Base-by-base conservation (phyloP, 2,329 filamentous ascomycete species). In the Nannizziopsis arthrosporioides region DNA sequence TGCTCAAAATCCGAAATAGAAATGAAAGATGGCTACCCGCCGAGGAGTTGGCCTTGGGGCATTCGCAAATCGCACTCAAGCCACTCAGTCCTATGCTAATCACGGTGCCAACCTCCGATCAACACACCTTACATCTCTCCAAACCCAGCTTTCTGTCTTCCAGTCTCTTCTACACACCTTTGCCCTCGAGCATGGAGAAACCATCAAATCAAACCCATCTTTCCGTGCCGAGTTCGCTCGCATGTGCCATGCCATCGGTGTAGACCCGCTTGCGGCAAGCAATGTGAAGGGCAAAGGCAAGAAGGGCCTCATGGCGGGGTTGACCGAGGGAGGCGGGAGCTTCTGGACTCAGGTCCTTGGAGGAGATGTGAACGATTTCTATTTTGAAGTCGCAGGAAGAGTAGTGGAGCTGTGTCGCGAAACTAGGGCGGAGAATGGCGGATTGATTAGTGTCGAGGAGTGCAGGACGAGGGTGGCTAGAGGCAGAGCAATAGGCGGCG, bases 141-240 rank as follows among this genome's bases (percentile, higher is more conserved):
- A 87, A 60, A 94, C 88, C 34, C 92, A 98, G 64, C 83, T 98
- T 53, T 83, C 88, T 55, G 89, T 96, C 61, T 98, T 98, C 75
- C 88, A 94, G 61, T 92, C 87, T 14, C 77, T 95, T 9, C 80
- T 98, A 5, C 88, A 95, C 69, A 88, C 93, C 67, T 98, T 98
- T 68, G 87, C 89, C 39, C 77, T 90, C 61, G 94, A 90, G 43
- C 92, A 98, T 74, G 85, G 84, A 57, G 88, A 89, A 62, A 92
- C 94, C 60, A 98, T 98, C 51, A 89, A 90, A 54, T 94, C 88
- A 2, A 89, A 96, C 64, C 92, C 92, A 5, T 83, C 80, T 7
- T 98, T 98, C 67, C 86, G 92, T 52, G 88, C 90, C 31, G 90
- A 98, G 68, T 98, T 98, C 63, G 90, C 92, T 2, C 87, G 90